phyloP scores from a whole-genome alignment of 805 yeast species.

The Yarrowia bubula region DNA sequence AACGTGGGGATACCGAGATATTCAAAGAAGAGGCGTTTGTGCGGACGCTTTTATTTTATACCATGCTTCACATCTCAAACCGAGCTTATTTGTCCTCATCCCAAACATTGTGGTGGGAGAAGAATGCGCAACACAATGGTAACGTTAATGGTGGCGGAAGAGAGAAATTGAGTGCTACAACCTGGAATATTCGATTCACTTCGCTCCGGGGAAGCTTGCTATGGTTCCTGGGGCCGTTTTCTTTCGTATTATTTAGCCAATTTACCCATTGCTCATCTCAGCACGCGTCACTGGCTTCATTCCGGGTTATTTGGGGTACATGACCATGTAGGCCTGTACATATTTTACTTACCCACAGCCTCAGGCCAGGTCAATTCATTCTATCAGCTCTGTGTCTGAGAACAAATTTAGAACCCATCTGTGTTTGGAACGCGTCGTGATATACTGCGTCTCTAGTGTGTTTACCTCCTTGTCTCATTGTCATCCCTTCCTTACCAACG shows the following conservation, averaged over 20 bases:
- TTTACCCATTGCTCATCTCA: not conserved
- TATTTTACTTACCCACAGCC: too few species aligned
- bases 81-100: constrained; percentile 10
- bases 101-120: constrained; percentile 1
- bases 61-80: constrained; percentile 12
- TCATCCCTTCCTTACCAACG: not conserved
- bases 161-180: not conserved
- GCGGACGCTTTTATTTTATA: constrained; percentile 1
- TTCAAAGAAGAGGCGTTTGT: not conserved
- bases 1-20: constrained; percentile 24
- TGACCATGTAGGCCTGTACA: too few species aligned
- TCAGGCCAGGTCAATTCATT: too few species aligned
- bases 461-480: not conserved
- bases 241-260: too few species aligned
- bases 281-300: not conserved
- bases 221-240: not conserved
- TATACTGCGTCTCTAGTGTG: not conserved
- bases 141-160: constrained; percentile 1
- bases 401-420: too few species aligned
- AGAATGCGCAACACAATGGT: constrained; percentile 18
- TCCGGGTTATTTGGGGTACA: not conserved
- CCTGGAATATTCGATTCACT: not conserved
- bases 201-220: not conserved
- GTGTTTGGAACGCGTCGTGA: not conserved
- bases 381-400: too few species aligned